Base-by-base conservation (phyloP, 768 basidiomycete genomes). In the Arthromyces matolae region DNA sequence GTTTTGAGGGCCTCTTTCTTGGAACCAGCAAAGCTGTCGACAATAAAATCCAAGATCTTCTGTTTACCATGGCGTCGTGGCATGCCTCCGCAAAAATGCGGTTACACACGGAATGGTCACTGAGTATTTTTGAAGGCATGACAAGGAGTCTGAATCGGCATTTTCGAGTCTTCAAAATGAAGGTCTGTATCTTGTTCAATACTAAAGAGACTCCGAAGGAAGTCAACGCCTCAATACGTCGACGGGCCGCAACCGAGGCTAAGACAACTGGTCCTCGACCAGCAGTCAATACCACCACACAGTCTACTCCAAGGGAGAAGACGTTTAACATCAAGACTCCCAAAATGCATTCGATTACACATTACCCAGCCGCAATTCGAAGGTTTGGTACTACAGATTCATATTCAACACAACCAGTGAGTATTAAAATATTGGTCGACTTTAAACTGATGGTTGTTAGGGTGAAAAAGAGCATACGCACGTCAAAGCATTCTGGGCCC, bases 1-100 rank as follows among this genome's bases (percentile, higher is more conserved):
- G 49, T 0, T 61, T 73, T 13, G 64, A 70, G 5, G 58, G 64
- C 3, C 60, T 72, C 0, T 46, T 73, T 0, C 64, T 60, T 0
- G 34, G 54, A 5, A 45, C 45, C 4, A 42, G 41, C 18, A n/a
- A 8, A 3, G n/a, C 13, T 0, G 56, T 68, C 14, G 56, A 70
- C 10, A 5, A 34, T 4, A 46, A 48, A 0, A 41, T 66, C 0
- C 51, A 59, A 1, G 49, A 52, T 2, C 51, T 70, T 0, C 33
- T 68, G 0, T 68, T 58, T 43, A n/a, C 22, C 1, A 42, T 61
- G 12, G 56, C 51, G 4, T 45, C 60, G 19, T 70, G 64, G 64
- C 67, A 69, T 45, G 54, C 54, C 0, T 46, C 62, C 8, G 58
- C 55, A 0, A 70, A 70, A 41, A 53, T 69, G 3, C 53, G 59